Base-by-base conservation (phyloP, 345 rosid species). In the Citrus medica region DNA sequence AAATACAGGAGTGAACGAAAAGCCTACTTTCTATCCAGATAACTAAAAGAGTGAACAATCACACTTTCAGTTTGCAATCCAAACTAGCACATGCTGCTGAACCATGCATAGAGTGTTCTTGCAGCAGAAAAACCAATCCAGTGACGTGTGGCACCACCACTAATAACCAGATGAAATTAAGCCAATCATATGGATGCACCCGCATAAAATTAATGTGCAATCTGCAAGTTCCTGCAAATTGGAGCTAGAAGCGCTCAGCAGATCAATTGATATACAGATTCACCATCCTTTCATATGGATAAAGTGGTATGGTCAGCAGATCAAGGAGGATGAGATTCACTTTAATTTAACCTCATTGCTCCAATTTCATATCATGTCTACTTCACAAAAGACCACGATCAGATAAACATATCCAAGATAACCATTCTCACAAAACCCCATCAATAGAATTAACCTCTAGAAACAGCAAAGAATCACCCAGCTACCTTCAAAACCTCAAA, bases 1-100 rank as follows among this genome's bases (percentile, higher is more conserved):
- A 48, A 25, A 16, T 69, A 69, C 37, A 27, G 17, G 73, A 66
- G 46, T 22, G 33, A 46, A 69, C 7, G 28, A 27, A 42, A 69
- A 48, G 73, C 22, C 30, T 17, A 33, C 38, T 72, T 53, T 22
- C 58, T 27, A 30, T 37, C 70, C 69, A 33, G 69, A 46, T 69
- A 46, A 24, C 27, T 48, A 69, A 12, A 69, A 7, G 37, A 66
- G 46, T 35, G n/a, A 46, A 69, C 59, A 35, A 51, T 62, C 35
- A 37, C 40, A 56, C 66, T 73, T 61, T 74, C 76, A 66, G 72
- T 67, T 68, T 73, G 79, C 51, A 17, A 51, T 79, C 32, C 77
- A 71, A 58, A 27, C 68, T 60, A 58, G 53, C 30, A 68, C 67
- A 67, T 68, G 65, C 60, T 42, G 40, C 42, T 35, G 46, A 59